Base-by-base conservation (phyloP, 1,139 yeast species). In the Pichia cactophila region DNA sequence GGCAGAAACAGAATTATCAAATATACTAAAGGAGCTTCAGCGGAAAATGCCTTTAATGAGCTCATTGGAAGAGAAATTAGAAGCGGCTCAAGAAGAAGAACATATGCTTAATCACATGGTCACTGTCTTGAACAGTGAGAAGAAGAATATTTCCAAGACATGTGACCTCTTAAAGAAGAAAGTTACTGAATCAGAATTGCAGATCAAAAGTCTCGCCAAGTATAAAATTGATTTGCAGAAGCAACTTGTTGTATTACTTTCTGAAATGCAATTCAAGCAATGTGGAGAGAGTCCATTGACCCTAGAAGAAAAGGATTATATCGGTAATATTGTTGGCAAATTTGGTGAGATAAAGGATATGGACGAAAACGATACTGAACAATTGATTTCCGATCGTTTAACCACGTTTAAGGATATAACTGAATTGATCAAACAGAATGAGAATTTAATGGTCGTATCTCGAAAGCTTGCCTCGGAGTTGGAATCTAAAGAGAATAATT, bases 1-100 rank as follows among this genome's bases (percentile, higher is more conserved):
- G 50, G 72, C 90, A 50, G 85, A 90, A 51, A 66, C 71, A 37
- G 92, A 88, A 65, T 71, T 90, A 54, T 83, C 84, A 57, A 70
- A 75, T 0, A 83, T 90, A 58, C 78, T 89, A 36, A 72, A 71
- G 33, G 97, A 90, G 62, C 71, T 92, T 56, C 95, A 89, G 61
- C 74, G 79, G 28, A 83, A 86, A 58, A 83, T 88, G 49, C 97
- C 97, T 0, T 72, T 83, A 1, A 75, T 90, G 46, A 77, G 85
- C 67, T 84, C 80, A 54, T 86, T 80, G 63, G 81, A 73, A 49
- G 78, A 74, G 49, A 79, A 76, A 52, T 74, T 77, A 37, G 61
- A 66, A 11, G 64, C 72, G 16, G 59, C 79, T 40, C 82, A 80
- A 59, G 58, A 59, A 6, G 81, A 79, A 53, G 65, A 81, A 66